These are phyloP conservation scores for Blastocystis sp. DNA, from an alignment of 352 stramenopile genomes.

Conservation along the genomic window DNA sequence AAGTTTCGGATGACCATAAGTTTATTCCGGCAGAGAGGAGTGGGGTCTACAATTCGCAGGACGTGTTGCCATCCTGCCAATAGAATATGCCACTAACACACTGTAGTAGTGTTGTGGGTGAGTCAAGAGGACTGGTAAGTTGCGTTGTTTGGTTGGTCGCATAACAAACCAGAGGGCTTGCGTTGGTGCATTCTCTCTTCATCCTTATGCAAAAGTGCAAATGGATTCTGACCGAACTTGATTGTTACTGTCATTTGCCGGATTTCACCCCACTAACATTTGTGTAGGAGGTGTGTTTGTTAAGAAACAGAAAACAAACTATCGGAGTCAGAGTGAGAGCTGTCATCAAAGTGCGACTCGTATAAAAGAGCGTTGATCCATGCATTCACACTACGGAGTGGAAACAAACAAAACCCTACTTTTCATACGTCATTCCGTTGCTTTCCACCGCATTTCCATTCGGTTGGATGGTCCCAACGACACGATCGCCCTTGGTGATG, in stretches of 20 bases:
- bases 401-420: not conserved
- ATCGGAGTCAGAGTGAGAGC: too few relatives aligned
- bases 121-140: not conserved
- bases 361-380: conserved; percentile 41
- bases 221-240: not conserved
- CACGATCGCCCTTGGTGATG: conserved; percentile 6
- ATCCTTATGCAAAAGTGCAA: not conserved
- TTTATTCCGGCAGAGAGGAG: conserved; percentile 41
- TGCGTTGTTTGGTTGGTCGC: not conserved
- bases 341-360: not conserved
- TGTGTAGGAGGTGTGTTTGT: not conserved
- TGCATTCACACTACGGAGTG: conserved; percentile 8
- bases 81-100: not conserved
- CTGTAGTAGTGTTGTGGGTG: not conserved
- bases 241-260: not conserved
- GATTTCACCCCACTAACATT: conserved; percentile 55
- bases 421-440: conserved; percentile 16
- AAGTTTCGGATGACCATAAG: conserved; percentile 13
- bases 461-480: not conserved
- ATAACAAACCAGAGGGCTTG: conserved; percentile 6
- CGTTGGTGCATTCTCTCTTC: not conserved
- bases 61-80: not conserved
- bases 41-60: conserved; percentile 5
- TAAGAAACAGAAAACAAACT: too few relatives aligned
- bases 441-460: conserved; percentile 28